Percentiles rank a stretch among this genome's conserved stretches.
These are phyloP conservation scores for Fusarium annulatum DNA, from an alignment of 2,329 filamentous ascomycete genomes.

Conservation along the genomic window DNA sequence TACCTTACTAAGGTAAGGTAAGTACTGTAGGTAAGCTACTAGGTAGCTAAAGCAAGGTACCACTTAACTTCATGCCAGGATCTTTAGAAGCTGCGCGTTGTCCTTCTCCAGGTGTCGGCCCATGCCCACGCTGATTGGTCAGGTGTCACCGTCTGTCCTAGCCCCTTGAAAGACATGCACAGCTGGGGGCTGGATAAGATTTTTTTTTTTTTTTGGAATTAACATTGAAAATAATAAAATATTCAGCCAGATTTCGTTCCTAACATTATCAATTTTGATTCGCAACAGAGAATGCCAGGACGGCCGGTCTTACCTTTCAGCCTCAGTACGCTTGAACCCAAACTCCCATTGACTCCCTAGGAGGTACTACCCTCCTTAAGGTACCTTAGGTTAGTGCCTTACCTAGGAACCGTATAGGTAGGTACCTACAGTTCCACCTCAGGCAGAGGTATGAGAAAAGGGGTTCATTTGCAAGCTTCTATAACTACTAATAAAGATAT, in stretches of 20 bases:
- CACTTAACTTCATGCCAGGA: slow-evolving; percentile 14
- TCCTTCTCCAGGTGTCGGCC: slow-evolving; percentile 45
- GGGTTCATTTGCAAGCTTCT: neutral
- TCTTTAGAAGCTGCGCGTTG: slow-evolving; percentile 36
- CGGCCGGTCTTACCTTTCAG: neutral
- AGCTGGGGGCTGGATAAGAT: neutral
- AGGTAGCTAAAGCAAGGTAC: slow-evolving; percentile 30
- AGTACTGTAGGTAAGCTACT: neutral
- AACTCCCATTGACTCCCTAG: neutral
- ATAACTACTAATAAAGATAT: neutral
- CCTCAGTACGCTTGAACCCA: neutral
- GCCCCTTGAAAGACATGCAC: neutral
- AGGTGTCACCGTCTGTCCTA: slow-evolving; percentile 10
- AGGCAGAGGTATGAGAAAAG: neutral
- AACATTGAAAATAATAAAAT: neutral
- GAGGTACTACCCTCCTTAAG: no score
- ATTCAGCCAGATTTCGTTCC: neutral
- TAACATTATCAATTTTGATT: neutral
- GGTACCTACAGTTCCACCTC: no score
- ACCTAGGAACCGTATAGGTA: neutral
- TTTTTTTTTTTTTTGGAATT: neutral
- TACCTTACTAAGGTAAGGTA: neutral
- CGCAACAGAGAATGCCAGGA: neutral
- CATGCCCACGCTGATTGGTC: slow-evolving; percentile 42
- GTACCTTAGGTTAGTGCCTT: neutral